Evolutionary conservation across 1,284 basidiomycete species (phyloP).

Genomic region (Volvariella volvacea): DNA sequence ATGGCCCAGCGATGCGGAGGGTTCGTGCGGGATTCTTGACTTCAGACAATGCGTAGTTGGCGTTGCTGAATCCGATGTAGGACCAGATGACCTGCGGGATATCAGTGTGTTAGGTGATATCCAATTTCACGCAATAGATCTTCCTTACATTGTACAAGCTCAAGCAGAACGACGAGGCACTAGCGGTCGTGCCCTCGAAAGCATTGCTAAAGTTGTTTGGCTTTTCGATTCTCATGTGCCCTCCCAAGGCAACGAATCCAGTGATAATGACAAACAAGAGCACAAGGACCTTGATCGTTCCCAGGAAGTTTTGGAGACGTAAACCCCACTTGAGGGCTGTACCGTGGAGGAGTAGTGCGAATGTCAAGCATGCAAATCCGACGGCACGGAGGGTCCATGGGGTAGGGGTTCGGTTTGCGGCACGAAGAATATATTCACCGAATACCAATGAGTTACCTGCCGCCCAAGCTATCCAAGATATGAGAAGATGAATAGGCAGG

Average conservation of each 20-base stretch:
- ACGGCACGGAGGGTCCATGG: conserved; percentile 22
- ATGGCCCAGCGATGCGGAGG: conserved; percentile 26
- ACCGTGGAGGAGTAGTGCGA: conserved; percentile 35
- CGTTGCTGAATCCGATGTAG: conserved; percentile 28
- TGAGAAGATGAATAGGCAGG: background rate
- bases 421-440: conserved; percentile 26
- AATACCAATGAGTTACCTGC: conserved; percentile 29
- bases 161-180: background rate
- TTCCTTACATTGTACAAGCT: conserved; percentile 7
- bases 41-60: conserved; percentile 32
- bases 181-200: background rate
- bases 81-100: conserved; percentile 25
- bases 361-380: conserved; percentile 27
- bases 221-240: conserved; percentile 4
- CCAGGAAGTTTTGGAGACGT: conserved; percentile 38
- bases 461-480: conserved; percentile 20
- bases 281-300: conserved; percentile 38
- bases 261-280: conserved; percentile 34
- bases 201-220: conserved; percentile 3
- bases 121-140: background rate
- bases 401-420: conserved; percentile 19
- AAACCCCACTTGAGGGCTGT: conserved; percentile 33
- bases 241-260: conserved; percentile 23
- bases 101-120: background rate
- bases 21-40: conserved; percentile 29